These are phyloP conservation scores for Rauvolfia tetraphylla DNA, from an alignment of 257 asterid species.

Conservation along the genomic window DNA sequence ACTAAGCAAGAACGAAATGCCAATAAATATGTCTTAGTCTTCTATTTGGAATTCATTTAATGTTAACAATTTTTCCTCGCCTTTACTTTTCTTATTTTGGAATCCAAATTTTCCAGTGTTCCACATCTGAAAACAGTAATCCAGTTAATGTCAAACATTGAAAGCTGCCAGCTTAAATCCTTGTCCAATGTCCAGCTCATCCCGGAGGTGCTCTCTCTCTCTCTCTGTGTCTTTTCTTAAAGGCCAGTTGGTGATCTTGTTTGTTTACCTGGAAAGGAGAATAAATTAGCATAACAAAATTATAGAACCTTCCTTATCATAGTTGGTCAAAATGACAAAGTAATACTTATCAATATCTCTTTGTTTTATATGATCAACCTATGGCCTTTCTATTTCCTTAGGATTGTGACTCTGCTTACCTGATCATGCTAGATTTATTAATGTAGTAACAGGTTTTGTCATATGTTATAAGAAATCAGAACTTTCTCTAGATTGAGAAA, in stretches of 20 bases:
- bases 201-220: conserved; percentile 28
- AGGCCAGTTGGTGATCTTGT: not conserved
- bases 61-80: not conserved
- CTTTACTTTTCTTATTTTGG: conserved; percentile 10
- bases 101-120: conserved; percentile 44
- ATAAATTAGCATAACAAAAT: not conserved
- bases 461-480: too few relatives aligned
- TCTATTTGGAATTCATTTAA: not conserved
- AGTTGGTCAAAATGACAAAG: not conserved
- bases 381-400: too few relatives aligned
- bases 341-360: not conserved
- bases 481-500: not conserved
- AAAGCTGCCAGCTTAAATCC: conserved; percentile 61
- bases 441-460: too few relatives aligned
- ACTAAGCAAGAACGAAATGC: not conserved
- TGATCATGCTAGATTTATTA: too few relatives aligned
- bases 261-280: not conserved
- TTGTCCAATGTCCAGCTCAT: conserved; percentile 39
- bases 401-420: too few relatives aligned
- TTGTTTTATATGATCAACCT: too few relatives aligned
- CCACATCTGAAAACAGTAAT: conserved; percentile 75
- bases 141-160: conserved; percentile 77
- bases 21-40: not conserved
- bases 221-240: not conserved
- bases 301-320: not conserved